Base-by-base conservation (phyloP, 768 basidiomycete genomes). In the Galerina marginata region DNA sequence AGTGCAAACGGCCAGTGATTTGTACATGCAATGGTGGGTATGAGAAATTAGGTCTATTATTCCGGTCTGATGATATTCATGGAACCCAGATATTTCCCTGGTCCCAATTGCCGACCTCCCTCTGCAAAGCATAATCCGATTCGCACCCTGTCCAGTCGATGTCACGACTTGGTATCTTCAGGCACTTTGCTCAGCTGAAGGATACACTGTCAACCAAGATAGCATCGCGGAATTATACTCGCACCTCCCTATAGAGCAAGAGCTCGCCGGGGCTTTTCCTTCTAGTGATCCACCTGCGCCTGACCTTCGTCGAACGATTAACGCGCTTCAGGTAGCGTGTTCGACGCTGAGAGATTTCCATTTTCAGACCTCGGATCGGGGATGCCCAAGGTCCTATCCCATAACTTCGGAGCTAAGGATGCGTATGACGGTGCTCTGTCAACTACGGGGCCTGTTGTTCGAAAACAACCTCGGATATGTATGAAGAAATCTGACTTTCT, bases 1-100 rank as follows among this genome's bases (percentile, higher is more conserved):
- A 91, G 15, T 93, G 93, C 65, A 87, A 85, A 65, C 80, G 97
- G 57, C 96, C 97, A 6, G 90, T 99, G 43, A 84, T 99, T 52
- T 84, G 95, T 77, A 99, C 96, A 55, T 99, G 97, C 75, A 97
- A 96, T 67, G 95, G 96, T 95, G 69, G 72, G 86, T 65, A 38
- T 70, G 29, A 46, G 54, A 50, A 40, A 2, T n/a, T 29, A 44
- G 23, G 15, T 12, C 2, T 38, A 38, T 10, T 29, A 9, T 25
- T 23, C 25, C 12, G 37, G 16, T 49, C 33, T 56, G 29, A 14
- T 52, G 16, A 60, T 42, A 33, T 15, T n/a, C 11, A 26, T 33
- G 37, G 6, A 11, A 42, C 47, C 14, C 46, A 95, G 95, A 96
- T 79, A 71, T 83, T 15, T 83, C 85, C 6, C 77, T 90, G 47